A percentile compares a stretch with the other conserved stretches of the same genome.
Conservation (phyloP, 352 stramenopile genomes). For the Globisporangium irregulare region DNA sequence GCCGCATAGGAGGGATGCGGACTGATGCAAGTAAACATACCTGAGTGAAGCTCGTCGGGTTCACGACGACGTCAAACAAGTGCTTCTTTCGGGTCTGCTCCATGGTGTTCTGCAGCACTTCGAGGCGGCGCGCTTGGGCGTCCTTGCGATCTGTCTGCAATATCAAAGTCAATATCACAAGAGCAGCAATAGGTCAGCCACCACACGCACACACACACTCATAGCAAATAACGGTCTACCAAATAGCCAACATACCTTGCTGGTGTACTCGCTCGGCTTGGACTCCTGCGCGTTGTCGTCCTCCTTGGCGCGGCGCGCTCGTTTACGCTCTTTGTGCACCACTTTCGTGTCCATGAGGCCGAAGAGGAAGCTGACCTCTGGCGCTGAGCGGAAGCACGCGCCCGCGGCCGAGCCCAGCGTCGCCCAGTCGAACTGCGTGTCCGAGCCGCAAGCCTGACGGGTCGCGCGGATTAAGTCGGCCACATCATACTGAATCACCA, state of each 20-base stretch:
- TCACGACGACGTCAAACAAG: slow-evolving; percentile 73
- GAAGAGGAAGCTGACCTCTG: slow-evolving; percentile 77
- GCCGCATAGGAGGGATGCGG: neutral
- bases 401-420: slow-evolving; percentile 52
- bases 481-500: slow-evolving; percentile 45
- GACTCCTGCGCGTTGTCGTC: slow-evolving; percentile 51
- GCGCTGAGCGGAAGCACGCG: slow-evolving; percentile 69
- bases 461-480: slow-evolving; percentile 56
- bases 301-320: slow-evolving; percentile 33
- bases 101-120: slow-evolving; percentile 67
- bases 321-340: slow-evolving; percentile 66
- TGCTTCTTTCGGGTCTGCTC: slow-evolving; percentile 30
- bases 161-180: slow-evolving; percentile 5
- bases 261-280: slow-evolving; percentile 74
- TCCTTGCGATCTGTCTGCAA: slow-evolving; percentile 72
- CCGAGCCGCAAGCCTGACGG: slow-evolving; percentile 35
- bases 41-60: slow-evolving; percentile 76
- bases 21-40: slow-evolving; percentile 20
- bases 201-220: neutral
- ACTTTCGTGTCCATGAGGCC: slow-evolving; percentile 76
- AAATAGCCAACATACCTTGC: slow-evolving; percentile 38
- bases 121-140: slow-evolving; percentile 65
- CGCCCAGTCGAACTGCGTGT: slow-evolving; percentile 69
- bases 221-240: neutral
- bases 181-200: no score